Evolutionary conservation across 2,329 filamentous ascomycete genomes (phyloP), one percentile per base, ranked within the genome.

Genomic region (Aspergillus ibericus): DNA sequence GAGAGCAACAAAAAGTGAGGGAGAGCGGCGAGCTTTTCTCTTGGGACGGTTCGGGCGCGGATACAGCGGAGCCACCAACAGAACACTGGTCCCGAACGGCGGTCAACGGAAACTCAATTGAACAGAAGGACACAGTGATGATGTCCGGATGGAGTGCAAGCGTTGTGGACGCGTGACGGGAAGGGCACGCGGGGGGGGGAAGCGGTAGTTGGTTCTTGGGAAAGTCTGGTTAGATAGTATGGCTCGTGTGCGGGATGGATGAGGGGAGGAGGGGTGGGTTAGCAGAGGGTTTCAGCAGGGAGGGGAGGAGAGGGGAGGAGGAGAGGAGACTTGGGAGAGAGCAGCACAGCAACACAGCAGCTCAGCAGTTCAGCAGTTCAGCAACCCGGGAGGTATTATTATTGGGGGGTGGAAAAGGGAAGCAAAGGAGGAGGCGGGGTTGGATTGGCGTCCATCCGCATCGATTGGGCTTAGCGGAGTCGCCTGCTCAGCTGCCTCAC

Each of bases 31-130:
- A 54, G 53, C 55, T 56, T 42, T 53, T 42, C 22, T 40, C 46
- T 50, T 55, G 49, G 38, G 36, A 56, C 44, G 49, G 53, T 59
- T 61, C 56, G 40, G 59, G 61, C 51, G 54, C 62, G 56, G 63
- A 64, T 62, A 54, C 61, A 52, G 56, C 58, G 61, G 54, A 58
- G 51, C 27, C 52, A 34, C 50, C 56, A 38, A 27, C 22, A 35
- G 54, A 47, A 48, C 25, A 36, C 29, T 55, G 18, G 46, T 27
- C 36, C 47, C 51, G 34, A 50, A 58, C 32, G 51, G 55, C 47
- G 51, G 40, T 42, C 46, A 59, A 60, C 53, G 40, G 36, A 59
- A 56, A 51, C 32, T 53, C 54, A 63, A 59, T 59, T 59, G 59
- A 54, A 29, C 46, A 58, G 44, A 38, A 50, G 47, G 32, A 48